phyloP scores from a whole-genome alignment of 75 land plant species.

The Gnetum montanum region DNA sequence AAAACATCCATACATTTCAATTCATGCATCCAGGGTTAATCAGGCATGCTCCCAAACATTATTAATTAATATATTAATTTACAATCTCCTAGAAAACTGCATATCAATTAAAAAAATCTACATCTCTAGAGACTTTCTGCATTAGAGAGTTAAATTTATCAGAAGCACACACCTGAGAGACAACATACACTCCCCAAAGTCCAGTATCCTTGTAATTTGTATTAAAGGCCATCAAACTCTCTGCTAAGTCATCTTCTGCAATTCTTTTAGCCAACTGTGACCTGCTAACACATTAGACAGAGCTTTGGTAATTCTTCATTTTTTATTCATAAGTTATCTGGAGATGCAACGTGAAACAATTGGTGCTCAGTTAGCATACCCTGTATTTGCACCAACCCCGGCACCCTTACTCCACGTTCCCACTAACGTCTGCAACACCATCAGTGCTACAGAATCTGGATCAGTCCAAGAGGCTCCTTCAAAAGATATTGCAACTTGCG shows the following conservation, averaged over 20 bases:
- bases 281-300: conserved; percentile 15
- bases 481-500: conserved; percentile 31
- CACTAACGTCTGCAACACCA: conserved; percentile 36
- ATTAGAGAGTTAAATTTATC: too few relatives aligned
- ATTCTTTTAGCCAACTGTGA: conserved; percentile 52
- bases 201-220: conserved; percentile 63
- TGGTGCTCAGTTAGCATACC: too few relatives aligned
- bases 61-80: too few relatives aligned
- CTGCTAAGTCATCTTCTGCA: conserved; percentile 35
- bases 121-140: too few relatives aligned
- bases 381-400: conserved; percentile 22
- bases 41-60: too few relatives aligned
- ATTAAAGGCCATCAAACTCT: conserved; percentile 63
- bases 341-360: too few relatives aligned
- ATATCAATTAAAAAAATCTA: too few relatives aligned
- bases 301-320: too few relatives aligned
- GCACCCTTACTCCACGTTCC: conserved; percentile 34
- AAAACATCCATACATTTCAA: too few relatives aligned
- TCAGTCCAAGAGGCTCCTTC: conserved; percentile 44
- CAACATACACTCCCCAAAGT: conserved; percentile 56
- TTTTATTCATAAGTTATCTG: too few relatives aligned
- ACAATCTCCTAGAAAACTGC: too few relatives aligned
- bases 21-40: too few relatives aligned
- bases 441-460: conserved; percentile 41
- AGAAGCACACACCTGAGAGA: conserved; percentile 40